These are phyloP conservation scores for Ustilago lituana DNA, from an alignment of 1,284 basidiomycete species.

Conservation along the genomic window DNA sequence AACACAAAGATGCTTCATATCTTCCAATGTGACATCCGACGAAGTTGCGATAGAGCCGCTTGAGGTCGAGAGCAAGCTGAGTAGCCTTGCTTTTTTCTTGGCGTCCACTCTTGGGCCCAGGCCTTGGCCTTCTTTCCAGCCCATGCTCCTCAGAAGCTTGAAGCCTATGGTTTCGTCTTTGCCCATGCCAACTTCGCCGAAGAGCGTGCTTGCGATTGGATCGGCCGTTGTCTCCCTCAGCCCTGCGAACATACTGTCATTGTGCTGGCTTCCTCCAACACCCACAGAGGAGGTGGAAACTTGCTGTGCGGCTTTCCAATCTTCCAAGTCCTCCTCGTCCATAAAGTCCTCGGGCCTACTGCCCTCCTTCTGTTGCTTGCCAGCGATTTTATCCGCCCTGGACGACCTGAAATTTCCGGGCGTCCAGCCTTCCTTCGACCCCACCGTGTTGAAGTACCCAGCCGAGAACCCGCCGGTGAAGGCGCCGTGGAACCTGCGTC, in stretches of 20 bases:
- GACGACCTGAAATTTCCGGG: constrained; percentile 78
- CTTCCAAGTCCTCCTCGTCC: constrained; percentile 96
- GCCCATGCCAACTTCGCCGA: background rate
- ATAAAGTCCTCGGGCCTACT: constrained; percentile 87
- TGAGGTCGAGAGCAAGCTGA: constrained; percentile 13
- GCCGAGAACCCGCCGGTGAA: constrained; percentile 98
- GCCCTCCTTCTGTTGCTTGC: constrained; percentile 68
- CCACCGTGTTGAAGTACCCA: constrained; percentile 95
- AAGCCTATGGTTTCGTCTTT: constrained; percentile 26
- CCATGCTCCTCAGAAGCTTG: constrained; percentile 87
- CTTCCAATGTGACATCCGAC: constrained; percentile 62
- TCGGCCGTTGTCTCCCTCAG: background rate
- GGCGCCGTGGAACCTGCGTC: constrained; percentile 90
- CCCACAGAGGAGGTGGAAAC: constrained; percentile 66
- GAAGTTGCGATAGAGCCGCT: constrained; percentile 2
- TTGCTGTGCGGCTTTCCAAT: constrained; percentile 77
- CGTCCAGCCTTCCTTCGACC: constrained; percentile 96
- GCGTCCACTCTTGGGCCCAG: constrained; percentile 89
- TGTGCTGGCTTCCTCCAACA: background rate
- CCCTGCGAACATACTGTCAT: background rate
- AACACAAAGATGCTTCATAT: constrained; percentile 84
- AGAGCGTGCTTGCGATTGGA: background rate
- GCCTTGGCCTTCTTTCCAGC: constrained; percentile 91
- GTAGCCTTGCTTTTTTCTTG: constrained; percentile 74
- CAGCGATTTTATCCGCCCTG: constrained; percentile 68